Conservation (phyloP, 75 land plant genomes). For the Gnetum montanum region DNA sequence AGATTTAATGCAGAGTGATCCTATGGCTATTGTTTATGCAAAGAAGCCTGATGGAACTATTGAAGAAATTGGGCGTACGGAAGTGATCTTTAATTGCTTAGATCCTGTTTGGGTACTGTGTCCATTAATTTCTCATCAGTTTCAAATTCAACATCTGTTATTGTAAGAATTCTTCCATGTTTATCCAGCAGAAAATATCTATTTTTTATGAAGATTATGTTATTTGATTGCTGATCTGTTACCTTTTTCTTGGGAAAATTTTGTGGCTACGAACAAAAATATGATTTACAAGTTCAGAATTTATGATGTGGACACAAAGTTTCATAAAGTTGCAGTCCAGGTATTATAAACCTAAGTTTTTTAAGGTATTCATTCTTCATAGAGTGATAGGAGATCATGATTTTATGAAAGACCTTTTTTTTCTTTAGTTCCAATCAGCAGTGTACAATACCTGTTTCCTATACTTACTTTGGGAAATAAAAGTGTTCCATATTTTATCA, state of each 20-base stretch:
- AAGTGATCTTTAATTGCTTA: conserved; percentile 69
- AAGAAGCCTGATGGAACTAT: conserved; percentile 56
- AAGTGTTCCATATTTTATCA: too few species aligned
- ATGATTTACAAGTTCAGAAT: conserved; percentile 64
- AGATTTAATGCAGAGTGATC: conserved; percentile 85
- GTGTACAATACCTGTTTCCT: too few species aligned
- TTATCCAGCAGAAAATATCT: too few species aligned
- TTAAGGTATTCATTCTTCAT: too few species aligned
- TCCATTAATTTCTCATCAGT: conserved; percentile 43
- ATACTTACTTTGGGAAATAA: too few species aligned
- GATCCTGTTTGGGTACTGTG: conserved; percentile 71
- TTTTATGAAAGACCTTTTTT: too few species aligned
- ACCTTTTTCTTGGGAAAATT: too few species aligned
- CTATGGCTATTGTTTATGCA: conserved; percentile 60
- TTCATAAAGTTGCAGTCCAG: conserved; percentile 52
- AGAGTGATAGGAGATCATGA: too few species aligned
- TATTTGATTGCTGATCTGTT: too few species aligned
- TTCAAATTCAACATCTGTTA: conserved; percentile 71
- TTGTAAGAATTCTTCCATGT: conserved; percentile 40
- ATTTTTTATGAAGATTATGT: too few species aligned
- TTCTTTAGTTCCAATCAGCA: too few species aligned
- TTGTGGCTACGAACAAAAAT: too few species aligned
- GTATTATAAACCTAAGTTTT: conserved; percentile 17
- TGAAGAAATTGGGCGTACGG: conserved; percentile 89
- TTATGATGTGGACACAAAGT: conserved; percentile 75